phyloP scores from a whole-genome alignment of 805 yeast genomes.

The Wickerhamiella musiphila region DNA sequence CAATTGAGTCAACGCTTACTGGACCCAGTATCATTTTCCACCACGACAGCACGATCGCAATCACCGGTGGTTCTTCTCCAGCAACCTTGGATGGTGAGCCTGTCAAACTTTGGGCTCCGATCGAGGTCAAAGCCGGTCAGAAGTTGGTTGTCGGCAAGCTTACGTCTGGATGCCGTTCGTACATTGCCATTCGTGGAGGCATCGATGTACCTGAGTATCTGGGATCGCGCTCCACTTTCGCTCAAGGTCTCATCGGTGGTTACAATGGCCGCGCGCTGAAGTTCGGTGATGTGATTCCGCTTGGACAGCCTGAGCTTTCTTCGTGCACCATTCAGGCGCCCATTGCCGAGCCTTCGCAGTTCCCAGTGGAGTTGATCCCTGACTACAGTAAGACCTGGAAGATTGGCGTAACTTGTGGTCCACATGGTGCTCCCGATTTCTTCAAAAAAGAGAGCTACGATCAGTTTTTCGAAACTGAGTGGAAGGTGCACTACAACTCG shows the following conservation, averaged over 20 bases:
- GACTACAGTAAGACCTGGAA: conserved; percentile 45
- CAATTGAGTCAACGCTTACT: conserved; percentile 68
- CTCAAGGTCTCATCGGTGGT: conserved; percentile 82
- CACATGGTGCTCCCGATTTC: conserved; percentile 95
- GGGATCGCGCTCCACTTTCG: conserved; percentile 94
- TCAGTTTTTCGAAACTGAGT: conserved; percentile 56
- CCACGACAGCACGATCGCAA: conserved; percentile 54
- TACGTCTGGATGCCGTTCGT: conserved; percentile 70
- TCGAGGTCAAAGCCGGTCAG: conserved; percentile 56
- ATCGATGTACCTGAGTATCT: conserved; percentile 85
- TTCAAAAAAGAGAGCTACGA: conserved; percentile 58
- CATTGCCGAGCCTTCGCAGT: conserved; percentile 38
- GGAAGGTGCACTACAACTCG: conserved; percentile 96
- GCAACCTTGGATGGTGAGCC: conserved; percentile 46
- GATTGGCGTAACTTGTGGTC: conserved; percentile 91
- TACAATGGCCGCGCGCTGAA: conserved; percentile 83
- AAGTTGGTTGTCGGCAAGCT: conserved; percentile 68
- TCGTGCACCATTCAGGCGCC: conserved; percentile 62
- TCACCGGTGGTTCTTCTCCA: conserved; percentile 71
- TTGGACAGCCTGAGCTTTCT: conserved; percentile 59
- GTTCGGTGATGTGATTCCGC: conserved; percentile 77
- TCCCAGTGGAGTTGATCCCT: conserved; percentile 43
- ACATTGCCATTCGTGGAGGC: conserved; percentile 82
- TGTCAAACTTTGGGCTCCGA: conserved; percentile 54
- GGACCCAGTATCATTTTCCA: conserved; percentile 85